Conservation (phyloP, 2,329 filamentous ascomycete species). For the Amylocarpus encephaloides region DNA sequence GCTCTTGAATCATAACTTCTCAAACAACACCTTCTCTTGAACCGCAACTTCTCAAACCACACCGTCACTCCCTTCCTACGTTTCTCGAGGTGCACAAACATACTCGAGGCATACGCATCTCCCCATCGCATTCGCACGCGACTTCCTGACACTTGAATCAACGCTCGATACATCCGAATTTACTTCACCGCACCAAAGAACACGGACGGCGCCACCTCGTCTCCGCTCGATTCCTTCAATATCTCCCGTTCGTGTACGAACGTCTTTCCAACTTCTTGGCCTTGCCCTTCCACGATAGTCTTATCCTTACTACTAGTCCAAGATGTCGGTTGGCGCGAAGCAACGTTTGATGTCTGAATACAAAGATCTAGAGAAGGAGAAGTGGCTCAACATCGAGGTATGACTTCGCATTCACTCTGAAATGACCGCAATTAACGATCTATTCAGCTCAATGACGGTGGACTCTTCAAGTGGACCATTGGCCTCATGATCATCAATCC, state of each 20-base stretch:
- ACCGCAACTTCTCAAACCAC: neutral
- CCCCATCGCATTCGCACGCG: too few relatives aligned
- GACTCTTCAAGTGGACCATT: constrained; percentile 81
- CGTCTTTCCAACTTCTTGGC: neutral
- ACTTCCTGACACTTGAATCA: too few relatives aligned
- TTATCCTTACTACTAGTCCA: neutral
- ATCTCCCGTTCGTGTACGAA: constrained; percentile 1
- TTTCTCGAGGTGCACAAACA: too few relatives aligned
- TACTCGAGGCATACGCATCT: too few relatives aligned
- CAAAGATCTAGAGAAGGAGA: constrained; percentile 75
- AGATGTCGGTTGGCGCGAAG: constrained; percentile 48
- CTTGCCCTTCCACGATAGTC: neutral
- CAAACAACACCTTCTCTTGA: neutral
- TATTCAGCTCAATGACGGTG: constrained; percentile 57
- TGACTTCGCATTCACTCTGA: constrained; percentile 25
- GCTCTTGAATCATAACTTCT: neutral
- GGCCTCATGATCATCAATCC: constrained; percentile 89
- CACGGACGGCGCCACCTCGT: too few relatives aligned
- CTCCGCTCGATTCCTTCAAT: neutral
- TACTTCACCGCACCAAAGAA: too few relatives aligned
- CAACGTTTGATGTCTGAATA: constrained; percentile 87
- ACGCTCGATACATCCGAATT: too few relatives aligned
- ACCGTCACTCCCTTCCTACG: neutral
- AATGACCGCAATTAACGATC: constrained; percentile 12
- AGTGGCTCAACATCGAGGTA: constrained; percentile 89